Conservation (phyloP, 2,329 filamentous ascomycete genomes). For the Scytalidium sp. region DNA sequence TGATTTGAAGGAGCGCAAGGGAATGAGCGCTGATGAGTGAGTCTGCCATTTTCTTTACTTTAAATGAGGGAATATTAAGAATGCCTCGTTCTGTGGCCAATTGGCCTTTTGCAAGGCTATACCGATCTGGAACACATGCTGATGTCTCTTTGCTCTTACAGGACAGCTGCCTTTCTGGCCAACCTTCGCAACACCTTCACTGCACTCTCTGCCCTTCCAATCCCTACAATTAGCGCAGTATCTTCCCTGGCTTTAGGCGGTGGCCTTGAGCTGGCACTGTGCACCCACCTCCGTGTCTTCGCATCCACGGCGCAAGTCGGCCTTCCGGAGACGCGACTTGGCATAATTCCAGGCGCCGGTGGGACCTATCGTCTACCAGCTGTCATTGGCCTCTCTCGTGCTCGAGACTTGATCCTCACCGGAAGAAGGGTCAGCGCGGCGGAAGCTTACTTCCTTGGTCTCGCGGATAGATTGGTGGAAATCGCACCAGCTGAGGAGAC, state of each 20-base stretch:
- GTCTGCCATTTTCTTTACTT: conserved; percentile 1
- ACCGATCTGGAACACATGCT: too few relatives aligned
- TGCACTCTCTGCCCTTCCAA: conserved; percentile 69
- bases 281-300: conserved; percentile 86
- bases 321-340: conserved; percentile 87
- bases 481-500: conserved; percentile 54
- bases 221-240: conserved; percentile 88
- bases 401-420: conserved; percentile 87
- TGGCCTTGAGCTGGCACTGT: conserved; percentile 87
- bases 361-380: conserved; percentile 85
- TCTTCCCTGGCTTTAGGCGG: conserved; percentile 86
- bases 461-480: conserved; percentile 88
- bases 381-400: conserved; percentile 75
- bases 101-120: too few relatives aligned
- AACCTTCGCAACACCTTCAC: conserved; percentile 75
- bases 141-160: conserved; percentile 38
- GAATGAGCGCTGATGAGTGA: conserved; percentile 75
- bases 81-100: too few relatives aligned
- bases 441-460: conserved; percentile 87
- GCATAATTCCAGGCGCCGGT: conserved; percentile 91
- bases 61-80: too few relatives aligned
- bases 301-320: conserved; percentile 74
- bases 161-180: conserved; percentile 75
- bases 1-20: conserved; percentile 83
- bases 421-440: conserved; percentile 78